phyloP scores from a whole-genome alignment of 1,139 yeast genomes.

The Lizanozyma gosingica region DNA sequence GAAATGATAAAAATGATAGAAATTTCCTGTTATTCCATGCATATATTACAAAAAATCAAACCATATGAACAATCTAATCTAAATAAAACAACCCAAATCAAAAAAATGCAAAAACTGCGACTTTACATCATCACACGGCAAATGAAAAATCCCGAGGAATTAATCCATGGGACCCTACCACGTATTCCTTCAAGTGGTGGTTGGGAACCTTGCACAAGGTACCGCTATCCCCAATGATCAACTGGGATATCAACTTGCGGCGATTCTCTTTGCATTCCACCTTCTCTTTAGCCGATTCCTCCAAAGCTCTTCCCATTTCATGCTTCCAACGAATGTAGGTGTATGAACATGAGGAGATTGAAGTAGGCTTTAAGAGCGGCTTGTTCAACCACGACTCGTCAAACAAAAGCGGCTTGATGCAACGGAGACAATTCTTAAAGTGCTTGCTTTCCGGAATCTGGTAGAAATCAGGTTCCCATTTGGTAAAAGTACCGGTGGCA shows the following conservation, averaged over 20 bases:
- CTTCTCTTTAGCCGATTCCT: neutral
- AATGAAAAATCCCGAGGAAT: constrained; percentile 13
- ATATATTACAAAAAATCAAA: no score
- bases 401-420: constrained; percentile 45
- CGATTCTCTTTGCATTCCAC: neutral
- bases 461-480: constrained; percentile 40
- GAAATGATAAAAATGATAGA: no score
- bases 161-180: constrained; percentile 17
- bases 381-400: constrained; percentile 50
- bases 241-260: neutral
- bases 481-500: constrained; percentile 8
- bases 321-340: neutral
- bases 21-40: no score
- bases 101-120: no score
- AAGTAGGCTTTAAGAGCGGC: constrained; percentile 35
- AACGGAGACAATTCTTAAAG: constrained; percentile 46
- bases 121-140: no score
- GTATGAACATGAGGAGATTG: neutral
- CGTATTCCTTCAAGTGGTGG: constrained; percentile 16
- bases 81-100: no score
- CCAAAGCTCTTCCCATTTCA: neutral
- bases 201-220: constrained; percentile 9
- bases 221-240: neutral
- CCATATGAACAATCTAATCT: no score
- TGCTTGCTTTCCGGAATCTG: constrained; percentile 33